These are phyloP conservation scores for Fonsecaea erecta DNA, from an alignment of 2,329 filamentous ascomycete genomes.

Conservation along the genomic window DNA sequence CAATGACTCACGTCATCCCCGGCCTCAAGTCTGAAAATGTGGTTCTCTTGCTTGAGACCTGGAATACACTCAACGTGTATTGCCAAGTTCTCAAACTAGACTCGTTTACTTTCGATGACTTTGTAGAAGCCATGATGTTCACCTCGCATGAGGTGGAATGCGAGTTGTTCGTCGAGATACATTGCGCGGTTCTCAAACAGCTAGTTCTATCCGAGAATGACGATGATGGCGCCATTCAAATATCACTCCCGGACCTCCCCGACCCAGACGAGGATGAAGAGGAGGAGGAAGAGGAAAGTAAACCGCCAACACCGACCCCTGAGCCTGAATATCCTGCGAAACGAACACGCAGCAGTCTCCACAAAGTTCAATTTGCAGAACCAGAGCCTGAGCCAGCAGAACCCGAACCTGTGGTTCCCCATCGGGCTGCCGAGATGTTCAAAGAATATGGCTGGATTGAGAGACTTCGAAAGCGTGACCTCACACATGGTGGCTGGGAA, in stretches of 20 bases:
- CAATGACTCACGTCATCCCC: conserved; percentile 51
- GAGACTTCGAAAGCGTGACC: conserved; percentile 79
- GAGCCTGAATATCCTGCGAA: conserved; percentile 73
- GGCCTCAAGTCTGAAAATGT: conserved; percentile 81
- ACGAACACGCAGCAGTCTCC: conserved; percentile 82
- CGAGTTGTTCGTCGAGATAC: conserved; percentile 85
- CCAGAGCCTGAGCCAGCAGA: conserved; percentile 54
- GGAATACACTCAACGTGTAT: conserved; percentile 98
- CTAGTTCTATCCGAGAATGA: conserved; percentile 76
- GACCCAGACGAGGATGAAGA: conserved; percentile 72
- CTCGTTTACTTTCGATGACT: conserved; percentile 97
- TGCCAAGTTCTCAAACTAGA: conserved; percentile 92
- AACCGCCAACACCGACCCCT: conserved; percentile 63
- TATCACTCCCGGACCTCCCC: conserved; percentile 75
- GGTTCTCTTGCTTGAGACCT: conserved; percentile 84
- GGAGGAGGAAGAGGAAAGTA: conserved; percentile 61
- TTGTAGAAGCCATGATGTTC: conserved; percentile 82
- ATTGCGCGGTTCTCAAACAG: conserved; percentile 87
- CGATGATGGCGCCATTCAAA: conserved; percentile 74
- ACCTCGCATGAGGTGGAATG: conserved; percentile 75
- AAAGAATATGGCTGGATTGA: conserved; percentile 81
- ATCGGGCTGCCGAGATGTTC: conserved; percentile 73
- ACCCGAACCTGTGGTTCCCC: conserved; percentile 45
- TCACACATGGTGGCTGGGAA: conserved; percentile 86
- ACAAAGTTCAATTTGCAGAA: conserved; percentile 74